phyloP scores from a whole-genome alignment of 2,329 filamentous ascomycete genomes.

The Aureobasidium leucospermi region DNA sequence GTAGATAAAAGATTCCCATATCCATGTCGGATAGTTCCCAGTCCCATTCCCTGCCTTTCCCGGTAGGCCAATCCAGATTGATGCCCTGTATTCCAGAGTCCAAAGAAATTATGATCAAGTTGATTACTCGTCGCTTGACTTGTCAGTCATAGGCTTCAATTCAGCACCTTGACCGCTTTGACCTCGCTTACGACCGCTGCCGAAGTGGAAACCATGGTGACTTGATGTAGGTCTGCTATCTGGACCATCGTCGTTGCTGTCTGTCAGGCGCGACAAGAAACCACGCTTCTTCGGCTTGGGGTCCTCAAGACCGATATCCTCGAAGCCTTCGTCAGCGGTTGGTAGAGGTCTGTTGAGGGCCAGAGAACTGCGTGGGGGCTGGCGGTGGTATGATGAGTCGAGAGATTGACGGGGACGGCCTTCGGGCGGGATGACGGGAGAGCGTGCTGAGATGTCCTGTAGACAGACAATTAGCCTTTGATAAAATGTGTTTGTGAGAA shows the following conservation, averaged over 20 bases:
- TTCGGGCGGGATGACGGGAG: constrained; percentile 57
- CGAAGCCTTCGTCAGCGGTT: constrained; percentile 62
- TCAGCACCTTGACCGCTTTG: constrained; percentile 66
- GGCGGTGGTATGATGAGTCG: constrained; percentile 57
- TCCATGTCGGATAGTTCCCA: not conserved
- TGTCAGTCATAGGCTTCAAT: constrained; percentile 51
- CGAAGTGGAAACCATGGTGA: constrained; percentile 43
- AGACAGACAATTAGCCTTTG: not conserved
- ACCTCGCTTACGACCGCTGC: constrained; percentile 60
- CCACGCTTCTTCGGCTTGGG: constrained; percentile 65
- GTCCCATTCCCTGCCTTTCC: not conserved
- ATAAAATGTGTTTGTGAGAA: not conserved
- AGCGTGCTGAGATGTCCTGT: constrained; percentile 84
- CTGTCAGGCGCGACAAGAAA: constrained; percentile 75
- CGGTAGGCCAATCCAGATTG: not conserved
- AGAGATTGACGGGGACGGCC: constrained; percentile 65
- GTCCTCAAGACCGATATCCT: constrained; percentile 86
- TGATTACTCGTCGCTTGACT: not conserved
- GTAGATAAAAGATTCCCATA: not conserved
- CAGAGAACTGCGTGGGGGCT: constrained; percentile 32
- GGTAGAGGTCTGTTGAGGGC: constrained; percentile 26
- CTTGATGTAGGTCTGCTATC: constrained; percentile 37
- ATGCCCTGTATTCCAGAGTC: not conserved
- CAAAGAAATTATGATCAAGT: not conserved
- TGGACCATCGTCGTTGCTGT: constrained; percentile 34